Conservation (phyloP, 352 stramenopile genomes). For the Phytophthora boehmeriae region DNA sequence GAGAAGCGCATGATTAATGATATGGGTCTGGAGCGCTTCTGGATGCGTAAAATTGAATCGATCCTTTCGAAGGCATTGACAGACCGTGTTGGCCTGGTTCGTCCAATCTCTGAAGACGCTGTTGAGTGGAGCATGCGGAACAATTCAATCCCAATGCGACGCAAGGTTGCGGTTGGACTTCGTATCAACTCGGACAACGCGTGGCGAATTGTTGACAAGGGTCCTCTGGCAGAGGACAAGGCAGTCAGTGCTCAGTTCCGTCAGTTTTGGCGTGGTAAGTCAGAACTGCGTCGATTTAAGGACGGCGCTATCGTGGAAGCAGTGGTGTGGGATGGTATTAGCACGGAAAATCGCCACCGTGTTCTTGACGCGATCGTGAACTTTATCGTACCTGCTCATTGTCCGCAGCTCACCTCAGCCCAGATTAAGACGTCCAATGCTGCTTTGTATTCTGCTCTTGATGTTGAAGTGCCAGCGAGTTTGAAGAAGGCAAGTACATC, state of each 20-base stretch:
- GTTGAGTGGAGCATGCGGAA: conserved; percentile 63
- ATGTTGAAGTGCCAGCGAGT: conserved; percentile 54
- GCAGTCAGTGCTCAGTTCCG: conserved; percentile 73
- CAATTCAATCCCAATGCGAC: conserved; percentile 34
- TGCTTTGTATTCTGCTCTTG: conserved; percentile 68
- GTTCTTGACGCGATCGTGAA: conserved; percentile 80
- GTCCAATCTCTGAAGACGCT: conserved; percentile 45
- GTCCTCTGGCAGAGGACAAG: conserved; percentile 86
- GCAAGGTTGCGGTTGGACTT: conserved; percentile 82
- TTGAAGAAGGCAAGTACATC: conserved; percentile 42
- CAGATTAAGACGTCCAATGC: conserved; percentile 82
- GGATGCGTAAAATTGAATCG: conserved; percentile 55
- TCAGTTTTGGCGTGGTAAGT: conserved; percentile 88
- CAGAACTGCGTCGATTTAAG: conserved; percentile 91
- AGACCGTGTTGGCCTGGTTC: conserved; percentile 70
- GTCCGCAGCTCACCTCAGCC: conserved; percentile 48
- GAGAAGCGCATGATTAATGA: conserved; percentile 80
- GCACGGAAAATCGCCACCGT: conserved; percentile 67
- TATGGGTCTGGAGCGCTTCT: conserved; percentile 76
- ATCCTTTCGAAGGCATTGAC: conserved; percentile 65
- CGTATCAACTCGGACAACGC: conserved; percentile 80
- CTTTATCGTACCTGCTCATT: conserved; percentile 74
- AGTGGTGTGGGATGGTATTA: conserved; percentile 88
- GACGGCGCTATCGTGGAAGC: conserved; percentile 90
- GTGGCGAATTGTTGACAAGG: conserved; percentile 89